Conservation (phyloP, 1,139 yeast genomes). For the Blastobotrys aristatus region DNA sequence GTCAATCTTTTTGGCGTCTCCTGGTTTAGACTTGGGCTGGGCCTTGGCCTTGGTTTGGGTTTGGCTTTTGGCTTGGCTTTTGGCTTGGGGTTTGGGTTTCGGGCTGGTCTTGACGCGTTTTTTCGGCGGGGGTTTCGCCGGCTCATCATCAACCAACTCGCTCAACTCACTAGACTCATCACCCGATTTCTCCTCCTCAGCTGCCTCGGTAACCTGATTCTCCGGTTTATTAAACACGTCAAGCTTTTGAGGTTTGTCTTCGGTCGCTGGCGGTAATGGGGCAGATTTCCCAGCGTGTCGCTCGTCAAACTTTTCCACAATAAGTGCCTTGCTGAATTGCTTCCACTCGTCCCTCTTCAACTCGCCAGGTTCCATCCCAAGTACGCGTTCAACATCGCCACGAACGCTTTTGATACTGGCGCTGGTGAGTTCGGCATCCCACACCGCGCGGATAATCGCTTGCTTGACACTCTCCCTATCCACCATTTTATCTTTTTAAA, state of each 20-base stretch:
- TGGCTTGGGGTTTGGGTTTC: neutral
- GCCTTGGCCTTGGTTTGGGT: constrained; percentile 8
- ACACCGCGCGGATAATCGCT: constrained; percentile 5
- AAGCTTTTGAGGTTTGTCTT: too few species aligned
- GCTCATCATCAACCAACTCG: constrained; percentile 10
- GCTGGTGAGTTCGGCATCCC: constrained; percentile 21
- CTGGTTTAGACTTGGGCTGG: constrained; percentile 2
- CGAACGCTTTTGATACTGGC: constrained; percentile 23
- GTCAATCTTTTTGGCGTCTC: constrained; percentile 15
- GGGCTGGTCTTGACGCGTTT: constrained; percentile 3
- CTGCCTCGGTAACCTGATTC: constrained; percentile 5
- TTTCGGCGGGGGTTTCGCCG: constrained; percentile 13
- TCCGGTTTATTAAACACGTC: too few species aligned
- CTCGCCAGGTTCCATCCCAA: constrained; percentile 20
- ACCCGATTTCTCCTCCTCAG: constrained; percentile 5
- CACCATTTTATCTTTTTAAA: too few species aligned
- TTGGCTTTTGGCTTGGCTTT: constrained; percentile 7
- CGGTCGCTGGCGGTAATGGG: too few species aligned
- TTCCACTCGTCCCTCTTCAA: constrained; percentile 23
- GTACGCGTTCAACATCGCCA: constrained; percentile 17
- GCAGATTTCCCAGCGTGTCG: constrained; percentile 1
- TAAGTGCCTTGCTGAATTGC: constrained; percentile 17
- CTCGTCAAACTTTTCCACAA: constrained; percentile 17
- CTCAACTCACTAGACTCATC: constrained; percentile 7
- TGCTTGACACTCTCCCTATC: too few species aligned